phyloP scores from a whole-genome alignment of 495 filamentous ascomycete species.

The Evernia prunastri region DNA sequence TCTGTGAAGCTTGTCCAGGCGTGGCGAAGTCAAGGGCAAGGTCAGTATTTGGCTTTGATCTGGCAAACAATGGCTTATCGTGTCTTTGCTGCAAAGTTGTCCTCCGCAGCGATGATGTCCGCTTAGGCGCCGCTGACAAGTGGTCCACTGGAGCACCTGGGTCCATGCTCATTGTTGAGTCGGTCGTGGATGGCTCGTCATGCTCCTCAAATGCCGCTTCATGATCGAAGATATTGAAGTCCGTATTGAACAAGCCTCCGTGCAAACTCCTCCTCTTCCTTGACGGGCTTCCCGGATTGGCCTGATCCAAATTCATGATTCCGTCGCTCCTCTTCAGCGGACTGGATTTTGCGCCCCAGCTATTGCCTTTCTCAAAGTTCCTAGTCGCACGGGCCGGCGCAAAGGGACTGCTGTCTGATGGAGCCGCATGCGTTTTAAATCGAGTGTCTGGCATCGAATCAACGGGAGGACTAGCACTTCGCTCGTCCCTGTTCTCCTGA shows the following conservation, averaged over 20 bases:
- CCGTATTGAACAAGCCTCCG: conserved; percentile 50
- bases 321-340: conserved; percentile 90
- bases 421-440: conserved; percentile 15
- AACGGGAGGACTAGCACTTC: conserved; percentile 30
- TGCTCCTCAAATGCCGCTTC: conserved; percentile 32
- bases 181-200: conserved; percentile 21
- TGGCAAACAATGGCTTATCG: conserved; percentile 53
- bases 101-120: conserved; percentile 68
- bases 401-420: conserved; percentile 32
- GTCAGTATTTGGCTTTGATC: conserved; percentile 38
- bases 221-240: conserved; percentile 69
- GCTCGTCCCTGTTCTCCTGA: conserved; percentile 22
- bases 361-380: conserved; percentile 33
- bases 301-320: conserved; percentile 76
- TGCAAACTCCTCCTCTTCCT: conserved; percentile 83
- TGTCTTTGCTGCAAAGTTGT: conserved; percentile 82
- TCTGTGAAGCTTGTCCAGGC: conserved; percentile 39
- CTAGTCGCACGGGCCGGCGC: conserved; percentile 43
- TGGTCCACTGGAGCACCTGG: conserved; percentile 19
- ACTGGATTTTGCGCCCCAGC: conserved; percentile 58
- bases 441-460: conserved; percentile 22
- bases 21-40: conserved; percentile 41
- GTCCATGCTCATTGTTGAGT: conserved; percentile 30
- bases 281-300: conserved; percentile 71
- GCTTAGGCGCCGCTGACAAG: conserved; percentile 40